A percentile compares a stretch with the other conserved stretches of the same genome.
These are phyloP conservation scores for Coemansia sp. DNA, from an alignment of 192 early-diverging fungal species.

Conservation along the genomic window DNA sequence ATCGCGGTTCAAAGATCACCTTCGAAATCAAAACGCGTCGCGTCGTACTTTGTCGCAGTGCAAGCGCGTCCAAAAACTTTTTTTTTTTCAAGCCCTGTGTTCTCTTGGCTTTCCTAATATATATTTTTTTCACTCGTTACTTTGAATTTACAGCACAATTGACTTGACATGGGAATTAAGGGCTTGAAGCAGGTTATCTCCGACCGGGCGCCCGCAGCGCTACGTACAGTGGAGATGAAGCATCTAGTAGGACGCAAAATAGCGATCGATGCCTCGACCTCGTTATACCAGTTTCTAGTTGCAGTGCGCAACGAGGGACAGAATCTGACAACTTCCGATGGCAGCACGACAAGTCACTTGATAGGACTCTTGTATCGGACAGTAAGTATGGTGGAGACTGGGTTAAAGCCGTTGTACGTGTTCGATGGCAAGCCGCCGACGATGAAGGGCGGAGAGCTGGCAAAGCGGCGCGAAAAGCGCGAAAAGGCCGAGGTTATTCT, in stretches of 20 bases:
- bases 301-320: constrained; percentile 93
- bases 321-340: constrained; percentile 85
- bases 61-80: neutral
- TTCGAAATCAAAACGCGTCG: neutral
- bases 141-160: neutral
- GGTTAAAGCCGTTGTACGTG: constrained; percentile 95
- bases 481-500: constrained; percentile 70
- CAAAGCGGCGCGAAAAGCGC: constrained; percentile 74
- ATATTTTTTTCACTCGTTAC: neutral
- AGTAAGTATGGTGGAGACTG: constrained; percentile 94
- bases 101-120: neutral
- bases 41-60: neutral
- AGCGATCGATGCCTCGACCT: constrained; percentile 97
- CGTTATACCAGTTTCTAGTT: constrained; percentile 98
- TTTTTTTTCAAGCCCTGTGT: neutral
- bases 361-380: constrained; percentile 98
- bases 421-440: constrained; percentile 98
- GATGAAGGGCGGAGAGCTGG: constrained; percentile 89
- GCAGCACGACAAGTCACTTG: constrained; percentile 95
- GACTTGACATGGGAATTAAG: constrained; percentile 72
- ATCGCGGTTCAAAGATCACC: neutral
- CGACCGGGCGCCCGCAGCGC: constrained; percentile 86
- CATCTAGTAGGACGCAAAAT: constrained; percentile 94
- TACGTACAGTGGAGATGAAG: constrained; percentile 83
- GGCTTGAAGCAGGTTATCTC: constrained; percentile 91